Percentiles rank a stretch among this genome's conserved stretches.
phyloP scores from a whole-genome alignment of 1,139 yeast species.

The Suhomyces kunorum region DNA sequence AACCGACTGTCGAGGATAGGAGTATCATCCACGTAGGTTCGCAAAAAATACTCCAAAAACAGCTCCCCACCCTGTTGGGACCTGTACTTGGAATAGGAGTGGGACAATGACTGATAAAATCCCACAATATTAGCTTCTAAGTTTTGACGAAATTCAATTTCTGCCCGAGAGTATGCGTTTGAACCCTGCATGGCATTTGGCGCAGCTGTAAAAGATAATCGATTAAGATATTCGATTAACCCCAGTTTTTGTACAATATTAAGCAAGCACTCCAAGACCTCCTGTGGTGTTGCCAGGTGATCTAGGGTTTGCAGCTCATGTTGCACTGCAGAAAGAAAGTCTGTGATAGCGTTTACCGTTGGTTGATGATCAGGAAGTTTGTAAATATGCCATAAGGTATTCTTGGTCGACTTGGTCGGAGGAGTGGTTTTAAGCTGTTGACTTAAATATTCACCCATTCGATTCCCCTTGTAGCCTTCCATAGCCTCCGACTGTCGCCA shows the following conservation, averaged over 20 bases:
- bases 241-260: conserved; percentile 24
- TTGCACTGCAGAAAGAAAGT: conserved; percentile 12
- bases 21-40: conserved; percentile 48
- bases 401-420: too few species aligned
- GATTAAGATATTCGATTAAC: conserved; percentile 27
- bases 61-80: conserved; percentile 18
- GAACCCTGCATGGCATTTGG: conserved; percentile 2
- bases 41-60: conserved; percentile 42
- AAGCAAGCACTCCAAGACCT: conserved; percentile 23
- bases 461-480: neutral
- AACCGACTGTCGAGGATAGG: conserved; percentile 28
- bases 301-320: conserved; percentile 1
- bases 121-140: conserved; percentile 24
- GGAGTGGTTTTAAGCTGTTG: neutral
- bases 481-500: conserved; percentile 7
- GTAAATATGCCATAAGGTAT: conserved; percentile 11
- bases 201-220: too few species aligned
- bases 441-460: conserved; percentile 14
- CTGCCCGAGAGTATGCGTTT: neutral
- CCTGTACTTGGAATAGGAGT: conserved; percentile 22
- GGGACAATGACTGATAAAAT: conserved; percentile 30
- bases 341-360: conserved; percentile 13
- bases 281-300: conserved; percentile 17
- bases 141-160: conserved; percentile 13
- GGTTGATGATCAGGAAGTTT: conserved; percentile 12